Evolutionary conservation across 805 yeast genomes (phyloP).

Genomic region (Metschnikowia rubicola): DNA sequence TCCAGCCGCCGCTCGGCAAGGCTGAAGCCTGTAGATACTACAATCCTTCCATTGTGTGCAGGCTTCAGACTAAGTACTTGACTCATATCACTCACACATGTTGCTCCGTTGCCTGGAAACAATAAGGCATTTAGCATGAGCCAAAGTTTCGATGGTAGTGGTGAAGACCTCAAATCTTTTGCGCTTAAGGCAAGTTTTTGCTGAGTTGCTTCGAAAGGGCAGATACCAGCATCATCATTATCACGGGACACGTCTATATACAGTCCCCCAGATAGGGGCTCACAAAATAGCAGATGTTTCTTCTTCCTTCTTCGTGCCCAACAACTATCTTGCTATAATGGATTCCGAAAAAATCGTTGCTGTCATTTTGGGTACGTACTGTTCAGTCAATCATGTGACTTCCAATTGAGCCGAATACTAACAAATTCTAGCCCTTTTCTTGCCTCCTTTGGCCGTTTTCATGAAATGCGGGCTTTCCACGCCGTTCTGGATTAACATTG

Average conservation of each 20-base stretch:
- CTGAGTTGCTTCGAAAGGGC: no score
- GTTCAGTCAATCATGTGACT: neutral
- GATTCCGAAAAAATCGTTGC: conserved; percentile 41
- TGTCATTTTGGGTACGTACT: conserved; percentile 30
- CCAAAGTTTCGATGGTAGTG: no score
- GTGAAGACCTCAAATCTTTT: no score
- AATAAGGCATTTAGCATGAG: no score
- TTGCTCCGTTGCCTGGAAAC: no score
- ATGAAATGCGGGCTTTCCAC: conserved; percentile 63
- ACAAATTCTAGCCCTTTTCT: conserved; percentile 46
- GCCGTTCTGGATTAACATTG: conserved; percentile 61
- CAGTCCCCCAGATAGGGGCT: neutral
- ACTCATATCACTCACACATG: no score
- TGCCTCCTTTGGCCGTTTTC: conserved; percentile 79
- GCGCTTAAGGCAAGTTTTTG: no score
- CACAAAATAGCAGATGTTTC: neutral
- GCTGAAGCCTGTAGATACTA: no score
- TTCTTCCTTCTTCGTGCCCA: neutral
- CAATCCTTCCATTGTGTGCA: no score
- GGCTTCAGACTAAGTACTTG: no score
- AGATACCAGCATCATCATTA: no score
- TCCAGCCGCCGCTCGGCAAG: no score
- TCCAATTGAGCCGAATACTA: conserved; percentile 10
- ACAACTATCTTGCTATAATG: conserved; percentile 20
- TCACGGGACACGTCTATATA: neutral